A percentile compares a stretch with the other conserved stretches of the same genome.
These are phyloP conservation scores for Epicoccum sorghinum DNA, from an alignment of 2,329 filamentous ascomycete species.

Conservation along the genomic window DNA sequence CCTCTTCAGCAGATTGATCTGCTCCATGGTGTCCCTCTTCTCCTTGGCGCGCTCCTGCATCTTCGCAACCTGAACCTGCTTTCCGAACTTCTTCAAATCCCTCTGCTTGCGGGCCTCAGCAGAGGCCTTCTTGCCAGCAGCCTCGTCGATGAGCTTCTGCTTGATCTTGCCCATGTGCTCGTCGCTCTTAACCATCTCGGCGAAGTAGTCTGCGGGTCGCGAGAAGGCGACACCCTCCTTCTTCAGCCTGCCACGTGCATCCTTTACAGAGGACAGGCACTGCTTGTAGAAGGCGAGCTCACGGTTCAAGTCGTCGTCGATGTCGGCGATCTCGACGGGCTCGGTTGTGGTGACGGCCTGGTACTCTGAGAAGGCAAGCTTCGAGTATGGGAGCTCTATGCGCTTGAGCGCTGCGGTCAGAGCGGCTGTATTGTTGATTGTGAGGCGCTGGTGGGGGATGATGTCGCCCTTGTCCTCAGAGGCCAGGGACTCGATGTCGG, in stretches of 20 bases:
- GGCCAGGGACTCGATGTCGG: slow-evolving; percentile 78
- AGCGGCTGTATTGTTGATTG: slow-evolving; percentile 95
- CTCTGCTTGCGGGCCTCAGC: slow-evolving; percentile 89
- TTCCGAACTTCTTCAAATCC: slow-evolving; percentile 98
- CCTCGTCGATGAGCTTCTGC: slow-evolving; percentile 89
- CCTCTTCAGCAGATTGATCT: slow-evolving; percentile 93
- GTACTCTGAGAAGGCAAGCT: slow-evolving; percentile 81
- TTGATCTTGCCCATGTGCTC: slow-evolving; percentile 98
- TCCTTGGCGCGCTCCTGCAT: slow-evolving; percentile 91
- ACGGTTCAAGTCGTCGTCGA: slow-evolving; percentile 89
- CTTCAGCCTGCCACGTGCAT: slow-evolving; percentile 75
- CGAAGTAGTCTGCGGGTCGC: slow-evolving; percentile 92
- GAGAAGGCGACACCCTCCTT: slow-evolving; percentile 86
- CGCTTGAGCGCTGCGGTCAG: slow-evolving; percentile 81
- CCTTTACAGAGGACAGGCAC: slow-evolving; percentile 76
- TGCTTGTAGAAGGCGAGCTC: slow-evolving; percentile 95
- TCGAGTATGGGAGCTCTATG: slow-evolving; percentile 71
- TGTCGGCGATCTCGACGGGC: slow-evolving; percentile 76
- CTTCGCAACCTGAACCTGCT: slow-evolving; percentile 96
- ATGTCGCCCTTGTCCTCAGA: slow-evolving; percentile 86
- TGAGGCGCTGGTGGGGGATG: slow-evolving; percentile 87
- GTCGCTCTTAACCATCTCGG: slow-evolving; percentile 98
- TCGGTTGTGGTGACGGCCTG: slow-evolving; percentile 74
- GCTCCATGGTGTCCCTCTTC: slow-evolving; percentile 91
- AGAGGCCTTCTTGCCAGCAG: slow-evolving; percentile 88